Percentiles rank a stretch among this genome's conserved stretches.
These are phyloP conservation scores for Entelexis paramagnoliae DNA, from an alignment of 1,139 yeast genomes.

Conservation along the genomic window DNA sequence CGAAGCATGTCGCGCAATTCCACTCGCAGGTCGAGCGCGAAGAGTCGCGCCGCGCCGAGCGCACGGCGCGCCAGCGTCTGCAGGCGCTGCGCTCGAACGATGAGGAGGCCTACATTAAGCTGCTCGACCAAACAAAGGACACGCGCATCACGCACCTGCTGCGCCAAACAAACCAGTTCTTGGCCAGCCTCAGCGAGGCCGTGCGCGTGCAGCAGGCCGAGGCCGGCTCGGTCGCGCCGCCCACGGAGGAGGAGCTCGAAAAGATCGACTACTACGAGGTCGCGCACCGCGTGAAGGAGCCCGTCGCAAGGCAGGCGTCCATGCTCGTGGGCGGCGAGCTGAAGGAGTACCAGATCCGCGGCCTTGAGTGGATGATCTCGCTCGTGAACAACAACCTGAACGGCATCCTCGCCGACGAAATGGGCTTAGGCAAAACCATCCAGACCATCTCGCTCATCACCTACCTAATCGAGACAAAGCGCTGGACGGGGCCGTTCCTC, in stretches of 20 bases:
- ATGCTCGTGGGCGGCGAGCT: constrained; percentile 69
- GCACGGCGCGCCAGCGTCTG: constrained; percentile 91
- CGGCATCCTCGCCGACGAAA: constrained; percentile 93
- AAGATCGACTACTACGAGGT: constrained; percentile 87
- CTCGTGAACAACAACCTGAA: constrained; percentile 73
- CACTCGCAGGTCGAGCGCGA: constrained; percentile 54
- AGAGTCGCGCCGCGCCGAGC: constrained; percentile 76
- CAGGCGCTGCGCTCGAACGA: constrained; percentile 94
- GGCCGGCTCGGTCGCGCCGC: constrained; percentile 65
- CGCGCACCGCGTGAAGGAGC: constrained; percentile 81
- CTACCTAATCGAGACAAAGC: constrained; percentile 59
- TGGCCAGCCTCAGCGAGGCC: constrained; percentile 85
- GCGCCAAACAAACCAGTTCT: constrained; percentile 79
- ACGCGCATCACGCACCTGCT: constrained; percentile 92
- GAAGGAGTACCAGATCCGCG: constrained; percentile 87
- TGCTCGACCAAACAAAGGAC: constrained; percentile 93
- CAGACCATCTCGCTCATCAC: constrained; percentile 88
- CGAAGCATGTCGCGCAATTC: constrained; percentile 26
- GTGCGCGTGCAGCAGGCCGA: constrained; percentile 64
- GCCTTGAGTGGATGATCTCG: constrained; percentile 84
- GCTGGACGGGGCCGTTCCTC: constrained; percentile 59
- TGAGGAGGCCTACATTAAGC: constrained; percentile 91
- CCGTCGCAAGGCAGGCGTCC: constrained; percentile 65
- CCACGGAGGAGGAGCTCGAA: constrained; percentile 53
- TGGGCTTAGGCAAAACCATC: constrained; percentile 95